Evolutionary conservation across 805 yeast species (phyloP), one percentile per base, ranked within the genome.

Genomic region (Lipomyces chichibuensis): DNA sequence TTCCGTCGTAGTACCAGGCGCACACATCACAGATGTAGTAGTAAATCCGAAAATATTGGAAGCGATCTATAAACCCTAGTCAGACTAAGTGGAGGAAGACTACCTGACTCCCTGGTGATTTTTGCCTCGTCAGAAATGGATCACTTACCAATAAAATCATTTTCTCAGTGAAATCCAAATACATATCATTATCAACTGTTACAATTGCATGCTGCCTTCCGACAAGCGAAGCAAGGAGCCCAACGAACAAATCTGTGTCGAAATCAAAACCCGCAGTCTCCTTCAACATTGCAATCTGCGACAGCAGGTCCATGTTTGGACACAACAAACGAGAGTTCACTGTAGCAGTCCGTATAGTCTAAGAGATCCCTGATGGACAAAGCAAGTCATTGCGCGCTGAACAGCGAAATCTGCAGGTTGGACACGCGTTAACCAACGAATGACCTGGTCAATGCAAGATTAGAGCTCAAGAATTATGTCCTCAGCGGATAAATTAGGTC

Each of bases 191-290:
- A 35, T 39, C 39, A 43, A 66, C 71, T 8, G 70, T 63, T 23
- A 69, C 64, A 29, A 69, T 63, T 7, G 61, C 64, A 57, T 69
- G 71, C 62, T 63, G 65, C 14, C 58, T 60, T n/a, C 58, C 67
- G 23, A 57, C 32, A 7, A 69, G 53, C 25, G 70, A 59, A 6
- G 67, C 63, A n/a, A 69, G 63, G n/a, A 69, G 60, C 9, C 60
- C 71, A 13, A 66, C 63, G 53, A 69, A 69, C 23, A 69, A 20
- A 37, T 69, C 71, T 9, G 64, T 55, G 39, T 69, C 71, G 63
- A 69, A 69, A 27, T 69, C 65, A 32, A 69, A 63, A 20, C 60
- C 65, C 35, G 71, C 46, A 3, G 49, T 46, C 32, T 57, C 46
- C 37, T 61, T 56, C 39, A 69, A 55, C 6, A 23, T 17, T 3